These are phyloP conservation scores for Clavispora asparagi DNA, from an alignment of 805 yeast species.

Conservation along the genomic window DNA sequence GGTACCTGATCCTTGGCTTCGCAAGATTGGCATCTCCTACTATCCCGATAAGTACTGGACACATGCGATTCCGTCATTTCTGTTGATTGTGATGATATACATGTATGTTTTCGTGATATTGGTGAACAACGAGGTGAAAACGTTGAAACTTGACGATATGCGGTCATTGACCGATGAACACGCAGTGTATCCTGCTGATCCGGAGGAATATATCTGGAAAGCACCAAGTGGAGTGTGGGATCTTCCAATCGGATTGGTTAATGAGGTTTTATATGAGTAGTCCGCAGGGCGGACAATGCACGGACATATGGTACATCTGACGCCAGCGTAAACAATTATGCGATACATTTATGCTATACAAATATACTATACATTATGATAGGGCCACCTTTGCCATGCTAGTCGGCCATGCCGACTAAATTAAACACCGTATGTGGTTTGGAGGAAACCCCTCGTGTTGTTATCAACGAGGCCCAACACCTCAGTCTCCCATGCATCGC, in stretches of 20 bases:
- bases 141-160: slow-evolving; percentile 53
- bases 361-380: neutral
- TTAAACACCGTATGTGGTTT: slow-evolving; percentile 9
- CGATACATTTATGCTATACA: neutral
- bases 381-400: neutral
- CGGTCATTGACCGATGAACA: slow-evolving; percentile 68
- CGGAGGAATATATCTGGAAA: slow-evolving; percentile 39
- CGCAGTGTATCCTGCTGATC: slow-evolving; percentile 28
- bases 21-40: slow-evolving; percentile 54
- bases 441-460: slow-evolving; percentile 18
- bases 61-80: slow-evolving; percentile 64
- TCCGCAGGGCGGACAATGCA: neutral
- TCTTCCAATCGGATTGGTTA: slow-evolving; percentile 66
- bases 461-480: slow-evolving; percentile 28
- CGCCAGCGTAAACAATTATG: neutral
- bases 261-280: slow-evolving; percentile 53
- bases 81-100: slow-evolving; percentile 66
- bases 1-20: slow-evolving; percentile 53
- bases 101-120: slow-evolving; percentile 64
- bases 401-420: neutral
- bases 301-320: too few relatives aligned
- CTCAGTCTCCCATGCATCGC: slow-evolving; percentile 33
- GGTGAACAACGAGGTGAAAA: slow-evolving; percentile 73
- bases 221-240: slow-evolving; percentile 87
- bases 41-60: slow-evolving; percentile 95